These are phyloP conservation scores for Oryza meridionalis DNA, from an alignment of 176 grass and related monocot species.

Conservation along the genomic window DNA sequence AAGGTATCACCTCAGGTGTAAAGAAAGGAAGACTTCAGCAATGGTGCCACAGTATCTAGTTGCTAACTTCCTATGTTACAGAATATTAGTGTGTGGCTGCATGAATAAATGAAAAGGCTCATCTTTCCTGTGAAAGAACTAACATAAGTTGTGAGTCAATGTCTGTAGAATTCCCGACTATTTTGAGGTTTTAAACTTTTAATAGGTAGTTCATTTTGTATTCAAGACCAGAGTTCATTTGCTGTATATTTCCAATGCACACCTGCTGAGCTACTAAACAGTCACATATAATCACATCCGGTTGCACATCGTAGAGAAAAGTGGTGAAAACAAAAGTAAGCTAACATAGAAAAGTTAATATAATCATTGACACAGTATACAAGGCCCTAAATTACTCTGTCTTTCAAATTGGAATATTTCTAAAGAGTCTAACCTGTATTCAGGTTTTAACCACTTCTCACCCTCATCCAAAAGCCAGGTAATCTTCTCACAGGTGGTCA, in stretches of 20 bases:
- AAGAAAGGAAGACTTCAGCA: conserved; percentile 28
- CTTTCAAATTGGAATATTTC: conserved; percentile 11
- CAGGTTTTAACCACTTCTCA: conserved; percentile 98
- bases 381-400: conserved; percentile 22
- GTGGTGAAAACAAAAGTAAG: not conserved
- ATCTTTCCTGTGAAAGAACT: conserved; percentile 11
- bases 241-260: not conserved
- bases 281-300: not conserved
- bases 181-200: conserved; percentile 12
- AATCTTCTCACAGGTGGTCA: conserved; percentile 99
- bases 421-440: conserved; percentile 76
- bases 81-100: not conserved
- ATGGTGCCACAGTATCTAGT: not conserved
- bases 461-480: conserved; percentile 98
- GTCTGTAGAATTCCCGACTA: conserved; percentile 2
- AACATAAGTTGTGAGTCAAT: conserved; percentile 17
- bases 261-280: not conserved
- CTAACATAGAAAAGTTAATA: not conserved
- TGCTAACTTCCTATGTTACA: conserved; percentile 19
- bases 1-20: not conserved
- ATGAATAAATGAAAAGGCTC: not conserved
- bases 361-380: not conserved
- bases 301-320: not conserved
- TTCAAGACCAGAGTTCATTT: not conserved
- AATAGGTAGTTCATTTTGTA: not conserved